phyloP scores from a whole-genome alignment of 2,329 filamentous ascomycete species.

The Akanthomyces lecanii region DNA sequence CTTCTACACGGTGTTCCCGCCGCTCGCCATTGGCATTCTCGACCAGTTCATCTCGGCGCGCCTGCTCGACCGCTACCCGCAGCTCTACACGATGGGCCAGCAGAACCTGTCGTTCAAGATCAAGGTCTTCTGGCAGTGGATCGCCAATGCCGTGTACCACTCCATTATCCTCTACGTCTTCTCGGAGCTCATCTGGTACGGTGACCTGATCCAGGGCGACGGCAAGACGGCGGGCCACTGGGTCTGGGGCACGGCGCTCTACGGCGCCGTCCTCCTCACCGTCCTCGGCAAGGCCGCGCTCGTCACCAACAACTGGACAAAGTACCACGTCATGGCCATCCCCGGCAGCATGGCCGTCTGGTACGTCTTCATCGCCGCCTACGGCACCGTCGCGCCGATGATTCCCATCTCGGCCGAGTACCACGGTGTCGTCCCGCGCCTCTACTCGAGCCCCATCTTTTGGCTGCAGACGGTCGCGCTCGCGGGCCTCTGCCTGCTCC shows the following conservation, averaged over 20 bases:
- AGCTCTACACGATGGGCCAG: constrained; percentile 90
- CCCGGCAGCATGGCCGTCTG: constrained; percentile 89
- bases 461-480: constrained; percentile 86
- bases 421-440: constrained; percentile 71
- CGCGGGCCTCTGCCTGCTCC: constrained; percentile 73
- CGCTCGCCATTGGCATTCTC: constrained; percentile 90
- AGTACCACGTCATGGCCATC: constrained; percentile 93
- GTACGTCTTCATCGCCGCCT: constrained; percentile 84
- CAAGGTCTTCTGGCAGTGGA: constrained; percentile 89
- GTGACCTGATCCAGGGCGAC: constrained; percentile 73
- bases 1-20: constrained; percentile 91
- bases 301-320: constrained; percentile 97
- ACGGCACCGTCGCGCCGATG: constrained; percentile 81
- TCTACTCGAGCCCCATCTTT: constrained; percentile 80
- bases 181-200: constrained; percentile 73
- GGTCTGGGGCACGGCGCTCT: constrained; percentile 96
- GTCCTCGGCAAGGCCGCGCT: constrained; percentile 92
- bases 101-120: constrained; percentile 90
- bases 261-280: constrained; percentile 88
- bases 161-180: constrained; percentile 89
- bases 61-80: constrained; percentile 89
- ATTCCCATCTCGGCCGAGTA: constrained; percentile 79
- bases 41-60: constrained; percentile 97
- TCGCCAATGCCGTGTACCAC: constrained; percentile 92
- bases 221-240: constrained; percentile 87